A percentile compares a stretch with the other conserved stretches of the same genome.
Conservation (phyloP, 352 stramenopile species). For the Phytophthora quininea region DNA sequence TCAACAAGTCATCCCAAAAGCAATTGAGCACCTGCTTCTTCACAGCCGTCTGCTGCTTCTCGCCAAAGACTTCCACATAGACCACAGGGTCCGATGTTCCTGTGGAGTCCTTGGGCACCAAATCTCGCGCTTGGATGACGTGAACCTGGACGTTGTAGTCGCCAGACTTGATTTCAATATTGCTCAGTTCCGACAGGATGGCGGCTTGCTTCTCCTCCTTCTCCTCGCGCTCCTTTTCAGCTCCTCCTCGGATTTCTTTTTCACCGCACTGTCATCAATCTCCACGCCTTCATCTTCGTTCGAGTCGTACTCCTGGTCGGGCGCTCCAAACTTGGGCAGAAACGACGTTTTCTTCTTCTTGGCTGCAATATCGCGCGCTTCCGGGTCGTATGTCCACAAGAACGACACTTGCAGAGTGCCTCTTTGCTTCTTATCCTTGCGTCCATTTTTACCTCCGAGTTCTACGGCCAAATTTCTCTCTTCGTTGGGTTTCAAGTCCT, state of each 20-base stretch:
- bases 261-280: conserved; percentile 55
- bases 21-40: conserved; percentile 90
- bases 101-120: conserved; percentile 87
- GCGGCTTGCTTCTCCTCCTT: conserved; percentile 75
- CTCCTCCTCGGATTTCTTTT: conserved; percentile 70
- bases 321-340: conserved; percentile 58
- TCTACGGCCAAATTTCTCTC: conserved; percentile 66
- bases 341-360: conserved; percentile 81
- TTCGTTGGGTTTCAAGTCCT: conserved; percentile 56
- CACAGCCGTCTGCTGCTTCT: conserved; percentile 83
- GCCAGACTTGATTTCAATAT: conserved; percentile 85
- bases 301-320: conserved; percentile 78
- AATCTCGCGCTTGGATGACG: conserved; percentile 89
- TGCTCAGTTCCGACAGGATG: conserved; percentile 75
- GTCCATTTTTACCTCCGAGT: conserved; percentile 62
- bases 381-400: conserved; percentile 60
- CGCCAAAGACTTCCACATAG: conserved; percentile 86
- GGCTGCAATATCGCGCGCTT: conserved; percentile 58
- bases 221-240: conserved; percentile 75
- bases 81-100: conserved; percentile 92
- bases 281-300: conserved; percentile 67
- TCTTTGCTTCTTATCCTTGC: conserved; percentile 73
- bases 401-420: conserved; percentile 58
- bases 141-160: conserved; percentile 92
- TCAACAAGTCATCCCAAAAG: conserved; percentile 86